Evolutionary conservation across 1,284 basidiomycete species (phyloP).

Genomic region (Ustilago bromivora): DNA sequence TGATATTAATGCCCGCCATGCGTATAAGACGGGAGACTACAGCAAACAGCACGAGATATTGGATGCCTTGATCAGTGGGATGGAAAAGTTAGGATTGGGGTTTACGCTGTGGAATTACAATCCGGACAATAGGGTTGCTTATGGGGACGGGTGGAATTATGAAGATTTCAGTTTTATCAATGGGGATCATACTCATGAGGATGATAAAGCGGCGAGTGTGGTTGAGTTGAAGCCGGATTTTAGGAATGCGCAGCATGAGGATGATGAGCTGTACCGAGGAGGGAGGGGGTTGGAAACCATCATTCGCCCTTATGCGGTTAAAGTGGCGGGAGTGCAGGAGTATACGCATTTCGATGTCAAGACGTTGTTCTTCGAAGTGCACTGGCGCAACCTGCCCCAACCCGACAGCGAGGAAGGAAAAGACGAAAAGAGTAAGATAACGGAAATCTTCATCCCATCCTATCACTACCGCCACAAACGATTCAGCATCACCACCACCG

Average conservation of each 20-base stretch:
- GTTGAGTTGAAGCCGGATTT: slow-evolving; percentile 57
- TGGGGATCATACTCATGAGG: slow-evolving; percentile 74
- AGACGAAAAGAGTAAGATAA: slow-evolving; percentile 18
- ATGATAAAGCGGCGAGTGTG: background rate
- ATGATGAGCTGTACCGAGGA: slow-evolving; percentile 78
- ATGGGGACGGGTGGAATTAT: slow-evolving; percentile 93
- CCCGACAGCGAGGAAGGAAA: slow-evolving; percentile 23
- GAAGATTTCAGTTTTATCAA: slow-evolving; percentile 78
- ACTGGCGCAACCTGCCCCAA: slow-evolving; percentile 55
- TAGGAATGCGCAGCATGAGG: slow-evolving; percentile 71
- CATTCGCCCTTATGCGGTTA: slow-evolving; percentile 68
- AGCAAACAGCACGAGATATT: slow-evolving; percentile 69
- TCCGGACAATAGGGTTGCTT: slow-evolving; percentile 81
- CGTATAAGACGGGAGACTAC: slow-evolving; percentile 76
- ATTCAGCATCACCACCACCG: slow-evolving; percentile 42
- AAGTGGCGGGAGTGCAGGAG: slow-evolving; percentile 67
- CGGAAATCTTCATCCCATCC: slow-evolving; percentile 59
- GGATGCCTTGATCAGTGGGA: slow-evolving; percentile 66
- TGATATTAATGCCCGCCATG: slow-evolving; percentile 62
- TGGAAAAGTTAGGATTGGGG: slow-evolving; percentile 65
- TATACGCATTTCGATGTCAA: slow-evolving; percentile 54
- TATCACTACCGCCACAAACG: slow-evolving; percentile 46
- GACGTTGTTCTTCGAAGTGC: slow-evolving; percentile 54
- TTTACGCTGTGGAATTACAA: slow-evolving; percentile 90
- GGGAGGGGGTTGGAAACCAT: slow-evolving; percentile 81